These are phyloP conservation scores for Thuidium tamariscinum DNA, from an alignment of 225 moss, liverwort and hornwort genomes.

Conservation along the genomic window DNA sequence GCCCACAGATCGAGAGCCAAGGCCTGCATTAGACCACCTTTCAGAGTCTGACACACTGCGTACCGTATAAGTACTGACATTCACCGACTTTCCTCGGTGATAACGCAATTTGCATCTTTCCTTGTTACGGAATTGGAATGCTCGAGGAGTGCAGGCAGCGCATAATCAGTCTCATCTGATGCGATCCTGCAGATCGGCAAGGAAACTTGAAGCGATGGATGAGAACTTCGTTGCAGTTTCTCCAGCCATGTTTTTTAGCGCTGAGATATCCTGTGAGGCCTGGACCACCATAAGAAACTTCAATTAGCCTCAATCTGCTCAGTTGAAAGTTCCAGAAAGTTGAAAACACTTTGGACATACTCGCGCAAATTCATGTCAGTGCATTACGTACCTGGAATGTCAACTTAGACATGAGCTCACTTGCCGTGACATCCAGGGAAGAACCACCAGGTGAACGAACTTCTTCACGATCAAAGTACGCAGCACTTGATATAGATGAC, in stretches of 20 bases:
- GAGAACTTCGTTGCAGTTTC: slow-evolving; percentile 95
- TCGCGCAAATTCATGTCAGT: not conserved
- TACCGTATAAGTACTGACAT: not conserved
- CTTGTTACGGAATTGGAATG: not conserved
- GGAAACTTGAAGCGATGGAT: slow-evolving; percentile 84
- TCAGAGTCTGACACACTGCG: not conserved
- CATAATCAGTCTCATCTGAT: slow-evolving; percentile 66
- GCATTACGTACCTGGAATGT: slow-evolving; percentile 61
- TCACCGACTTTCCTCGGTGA: not conserved
- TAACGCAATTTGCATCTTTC: not conserved
- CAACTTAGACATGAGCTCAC: slow-evolving; percentile 86
- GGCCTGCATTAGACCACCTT: not conserved
- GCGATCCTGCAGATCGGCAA: slow-evolving; percentile 87
- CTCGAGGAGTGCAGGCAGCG: not conserved
- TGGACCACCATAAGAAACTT: slow-evolving; percentile 40
- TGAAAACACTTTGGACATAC: not conserved
- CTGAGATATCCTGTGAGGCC: slow-evolving; percentile 98
- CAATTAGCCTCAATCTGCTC: slow-evolving; percentile 30
- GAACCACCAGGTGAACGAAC: slow-evolving; percentile 44
- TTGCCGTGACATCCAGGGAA: slow-evolving; percentile 66
- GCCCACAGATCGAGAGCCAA: not conserved
- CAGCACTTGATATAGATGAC: slow-evolving; percentile 88
- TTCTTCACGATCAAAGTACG: slow-evolving; percentile 89
- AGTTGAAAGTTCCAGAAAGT: not conserved
- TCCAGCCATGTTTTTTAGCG: slow-evolving; percentile 80